These are phyloP conservation scores for Closterium sp. DNA, from an alignment of 139 green algal genomes.

Conservation along the genomic window DNA sequence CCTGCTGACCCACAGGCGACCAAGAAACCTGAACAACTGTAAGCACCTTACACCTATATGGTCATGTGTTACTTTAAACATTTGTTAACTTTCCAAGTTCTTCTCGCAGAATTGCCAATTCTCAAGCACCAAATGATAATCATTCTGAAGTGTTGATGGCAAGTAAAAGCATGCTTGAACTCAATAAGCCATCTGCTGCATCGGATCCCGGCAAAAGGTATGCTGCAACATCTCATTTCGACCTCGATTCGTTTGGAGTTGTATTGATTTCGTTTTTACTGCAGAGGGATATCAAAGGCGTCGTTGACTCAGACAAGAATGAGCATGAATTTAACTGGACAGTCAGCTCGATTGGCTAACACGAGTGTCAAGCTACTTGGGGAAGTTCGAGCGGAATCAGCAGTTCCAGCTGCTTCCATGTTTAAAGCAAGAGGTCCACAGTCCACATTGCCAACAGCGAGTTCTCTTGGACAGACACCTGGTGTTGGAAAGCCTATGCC, in stretches of 20 bases:
- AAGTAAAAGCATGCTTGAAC: neutral
- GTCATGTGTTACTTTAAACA: neutral
- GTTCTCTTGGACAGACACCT: neutral
- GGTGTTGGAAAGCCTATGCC: neutral
- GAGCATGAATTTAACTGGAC: neutral
- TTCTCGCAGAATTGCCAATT: neutral
- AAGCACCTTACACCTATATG: neutral
- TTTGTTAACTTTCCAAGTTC: neutral
- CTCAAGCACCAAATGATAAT: neutral
- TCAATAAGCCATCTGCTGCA: neutral
- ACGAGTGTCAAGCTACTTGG: neutral
- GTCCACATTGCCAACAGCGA: neutral
- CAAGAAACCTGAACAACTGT: neutral
- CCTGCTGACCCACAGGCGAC: no score
- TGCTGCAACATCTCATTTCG: neutral
- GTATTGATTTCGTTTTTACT: neutral
- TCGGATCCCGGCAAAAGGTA: neutral
- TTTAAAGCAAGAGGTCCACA: neutral
- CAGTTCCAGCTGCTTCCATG: neutral
- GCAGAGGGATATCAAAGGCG: neutral
- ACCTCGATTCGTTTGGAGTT: neutral
- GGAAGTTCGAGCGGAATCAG: neutral
- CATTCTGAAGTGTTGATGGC: neutral
- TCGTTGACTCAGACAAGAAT: neutral
- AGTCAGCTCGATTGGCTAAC: neutral